phyloP scores from a whole-genome alignment of 2,329 filamentous ascomycete genomes.

The Penicillium sp. region DNA sequence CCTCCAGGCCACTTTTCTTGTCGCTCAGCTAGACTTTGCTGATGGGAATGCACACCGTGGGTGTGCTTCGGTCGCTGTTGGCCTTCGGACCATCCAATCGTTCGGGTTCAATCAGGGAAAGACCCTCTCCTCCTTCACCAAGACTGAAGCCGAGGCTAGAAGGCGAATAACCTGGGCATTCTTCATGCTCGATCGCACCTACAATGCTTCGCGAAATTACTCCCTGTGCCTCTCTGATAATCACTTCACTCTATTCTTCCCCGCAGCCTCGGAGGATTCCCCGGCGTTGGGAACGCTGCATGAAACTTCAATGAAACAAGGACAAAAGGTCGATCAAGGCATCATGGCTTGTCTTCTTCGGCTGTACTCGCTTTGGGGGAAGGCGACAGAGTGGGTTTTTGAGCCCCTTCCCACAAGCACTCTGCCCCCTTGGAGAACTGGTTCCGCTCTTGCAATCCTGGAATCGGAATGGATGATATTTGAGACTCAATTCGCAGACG shows the following conservation, averaged over 20 bases:
- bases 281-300: conserved; percentile 21
- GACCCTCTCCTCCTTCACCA: conserved; percentile 13
- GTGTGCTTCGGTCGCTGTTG: conserved; percentile 31
- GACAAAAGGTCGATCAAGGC: conserved; percentile 29
- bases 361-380: conserved; percentile 35
- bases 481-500: conserved; percentile 36
- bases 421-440: conserved; percentile 33
- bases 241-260: conserved; percentile 33
- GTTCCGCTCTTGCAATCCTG: conserved; percentile 31
- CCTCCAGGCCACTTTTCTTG: conserved; percentile 34
- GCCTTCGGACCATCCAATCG: conserved; percentile 32
- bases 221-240: conserved; percentile 35
- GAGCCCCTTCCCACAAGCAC: conserved; percentile 25
- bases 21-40: conserved; percentile 35
- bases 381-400: conserved; percentile 36
- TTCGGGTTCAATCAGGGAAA: conserved; percentile 28
- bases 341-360: conserved; percentile 33
- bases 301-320: conserved; percentile 26
- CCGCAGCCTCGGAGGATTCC: conserved; percentile 7
- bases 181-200: conserved; percentile 37
- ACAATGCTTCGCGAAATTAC: conserved; percentile 35
- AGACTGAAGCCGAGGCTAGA: conserved; percentile 22
- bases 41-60: conserved; percentile 32
- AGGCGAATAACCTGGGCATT: conserved; percentile 35
- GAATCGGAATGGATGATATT: conserved; percentile 39